Percentiles rank a stretch among this genome's conserved stretches.
phyloP scores from a whole-genome alignment of 2,329 filamentous ascomycete species.

The Colletotrichum sp. region DNA sequence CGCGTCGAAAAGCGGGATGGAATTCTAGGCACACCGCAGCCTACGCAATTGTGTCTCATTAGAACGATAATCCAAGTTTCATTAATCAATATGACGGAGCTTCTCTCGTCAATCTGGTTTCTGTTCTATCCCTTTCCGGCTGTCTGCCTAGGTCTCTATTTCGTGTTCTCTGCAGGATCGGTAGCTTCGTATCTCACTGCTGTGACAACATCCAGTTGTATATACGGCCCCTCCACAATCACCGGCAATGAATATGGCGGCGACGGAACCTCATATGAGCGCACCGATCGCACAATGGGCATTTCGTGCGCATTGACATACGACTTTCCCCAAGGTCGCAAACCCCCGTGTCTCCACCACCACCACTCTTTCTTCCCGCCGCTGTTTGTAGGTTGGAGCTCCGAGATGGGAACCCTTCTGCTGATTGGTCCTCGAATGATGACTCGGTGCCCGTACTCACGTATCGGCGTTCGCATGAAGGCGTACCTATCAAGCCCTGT shows the following conservation, averaged over 20 bases:
- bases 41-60: background rate
- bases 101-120: background rate
- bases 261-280: background rate
- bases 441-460: conserved; percentile 9
- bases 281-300: background rate
- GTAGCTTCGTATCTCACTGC: conserved; percentile 42
- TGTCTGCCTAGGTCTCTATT: background rate
- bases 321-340: conserved; percentile 3
- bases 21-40: background rate
- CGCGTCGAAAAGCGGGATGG: background rate
- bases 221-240: conserved; percentile 22
- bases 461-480: conserved; percentile 24
- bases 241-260: background rate
- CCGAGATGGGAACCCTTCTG: background rate
- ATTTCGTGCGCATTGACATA: background rate
- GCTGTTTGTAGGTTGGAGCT: background rate
- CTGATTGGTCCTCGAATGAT: conserved; percentile 6
- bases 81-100: background rate
- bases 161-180: background rate
- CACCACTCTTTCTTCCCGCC: conserved; percentile 2
- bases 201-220: conserved; percentile 49
- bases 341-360: conserved; percentile 14
- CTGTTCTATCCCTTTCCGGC: background rate
- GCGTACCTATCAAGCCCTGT: conserved; percentile 26
- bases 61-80: background rate